Evolutionary conservation across 2,329 filamentous ascomycete genomes (phyloP), one percentile per base, ranked within the genome.

Genomic region (Grosmannia clavigera): DNA sequence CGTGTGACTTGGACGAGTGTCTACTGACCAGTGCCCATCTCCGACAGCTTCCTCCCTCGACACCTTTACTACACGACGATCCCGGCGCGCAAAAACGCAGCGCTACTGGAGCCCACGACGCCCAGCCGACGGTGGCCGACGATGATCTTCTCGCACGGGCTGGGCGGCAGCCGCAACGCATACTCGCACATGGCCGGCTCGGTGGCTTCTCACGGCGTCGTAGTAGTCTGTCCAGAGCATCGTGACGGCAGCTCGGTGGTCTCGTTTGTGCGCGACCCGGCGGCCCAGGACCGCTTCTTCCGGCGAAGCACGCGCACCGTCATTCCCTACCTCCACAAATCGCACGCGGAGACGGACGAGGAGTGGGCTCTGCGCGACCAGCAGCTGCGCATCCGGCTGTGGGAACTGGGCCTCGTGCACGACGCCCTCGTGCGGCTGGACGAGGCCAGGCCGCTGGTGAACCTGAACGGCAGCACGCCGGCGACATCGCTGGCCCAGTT

Each of bases 161-260:
- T 95, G 1, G 90, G 88, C 46, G 90, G 90, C 46, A 86, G 83
- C 62, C 81, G 88, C 65, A 94, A 94, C 67, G 84, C 88, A 12
- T 95, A 95, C 74, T 92, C 88, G n/a, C 86, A 92, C 68, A 74
- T 95, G 29, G 86, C 81, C 22, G 88, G 88, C 19, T 89, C 88
- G 0, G 74, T 95, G 33, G 88, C 90, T 5, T 90, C 87, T 25
- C 85, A 94, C 67, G 90, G 90, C 50, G 78, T 92, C 27, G 83
- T 94, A 9, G 89, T 95, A 2, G 75, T 92, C 58, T 90, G 88
- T 61, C 84, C 88, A 0, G 90, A 95, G 67, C 90, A 95, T 69
- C 81, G 90, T 53, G 90, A 95, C 67, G 88, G 89, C 58, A 92
- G 87, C 69, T 80, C 87, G 3, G 86, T 90, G 1, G 78, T 90